Evolutionary conservation across 495 filamentous ascomycete species (phyloP), one percentile per base, ranked within the genome.

Genomic region (Hypoxylon fragiforme): DNA sequence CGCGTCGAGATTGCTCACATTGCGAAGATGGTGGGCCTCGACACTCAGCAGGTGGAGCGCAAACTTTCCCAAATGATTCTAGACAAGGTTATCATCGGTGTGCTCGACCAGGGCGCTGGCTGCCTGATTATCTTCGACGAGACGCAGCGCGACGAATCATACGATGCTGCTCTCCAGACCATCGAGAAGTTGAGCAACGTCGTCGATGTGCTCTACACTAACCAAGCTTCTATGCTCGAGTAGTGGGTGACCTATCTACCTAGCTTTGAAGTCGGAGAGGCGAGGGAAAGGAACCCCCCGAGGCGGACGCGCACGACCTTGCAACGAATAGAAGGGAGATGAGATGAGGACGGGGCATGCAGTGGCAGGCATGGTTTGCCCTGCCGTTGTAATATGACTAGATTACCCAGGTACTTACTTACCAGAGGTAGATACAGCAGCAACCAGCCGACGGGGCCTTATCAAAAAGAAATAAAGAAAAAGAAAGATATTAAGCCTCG

Each of bases 31-130:
- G 94, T 98, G 30, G 92, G 95, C 14, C 77, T 97, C 58, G 94
- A 97, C 64, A 95, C 88, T 36, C 88, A 90, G 73, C 92, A 97
- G 76, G 94, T 98, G 59, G 94, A 98, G 80, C 83, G 91, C 62
- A 98, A 98, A 80, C 81, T 98, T 31, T 91, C 87, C 21, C 94
- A 97, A 80, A 98, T 98, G 94, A 98, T 98, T 64, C 78, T 98
- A 51, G 94, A 98, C 73, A 96, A 96, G 79, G 90, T 97, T 50
- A 97, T 98, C 70, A 89, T 96, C 41, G 94, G 94, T 20, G 94
- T 98, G 45, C 76, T 98, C 65, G 94, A 98, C 72, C 95, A 98
- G 69, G 94, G 95, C n/a, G 88, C 90, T 9, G 91, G 92, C 6
- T 97, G 95, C 71, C 77, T 98, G 72, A 96, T 96, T 70, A 89